phyloP scores from a whole-genome alignment of 345 rosid species.

The Citrus sinensis region DNA sequence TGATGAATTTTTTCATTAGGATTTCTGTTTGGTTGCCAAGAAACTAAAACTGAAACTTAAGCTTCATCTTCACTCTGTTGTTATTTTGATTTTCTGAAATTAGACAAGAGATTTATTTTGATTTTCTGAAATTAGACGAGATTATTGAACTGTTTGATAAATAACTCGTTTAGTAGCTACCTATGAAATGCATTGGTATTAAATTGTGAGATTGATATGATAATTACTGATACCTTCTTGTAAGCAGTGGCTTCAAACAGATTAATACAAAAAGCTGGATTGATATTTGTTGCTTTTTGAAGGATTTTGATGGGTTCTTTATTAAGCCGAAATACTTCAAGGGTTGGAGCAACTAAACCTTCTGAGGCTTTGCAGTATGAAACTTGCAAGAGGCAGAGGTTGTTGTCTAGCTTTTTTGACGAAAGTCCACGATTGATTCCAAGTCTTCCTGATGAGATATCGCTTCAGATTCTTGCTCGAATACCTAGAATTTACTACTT shows the following conservation, averaged over 20 bases:
- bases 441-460: constrained; percentile 81
- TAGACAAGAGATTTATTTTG: not conserved
- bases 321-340: not conserved
- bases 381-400: constrained; percentile 44
- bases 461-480: constrained; percentile 81
- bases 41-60: not conserved
- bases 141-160: not conserved
- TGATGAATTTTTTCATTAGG: not conserved
- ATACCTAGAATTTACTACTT: constrained; percentile 67
- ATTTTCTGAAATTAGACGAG: not conserved
- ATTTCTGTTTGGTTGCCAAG: not conserved
- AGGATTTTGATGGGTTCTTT: constrained; percentile 14
- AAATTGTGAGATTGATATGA: not conserved
- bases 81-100: not conserved
- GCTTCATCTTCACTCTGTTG: not conserved
- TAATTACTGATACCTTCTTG: too few species aligned
- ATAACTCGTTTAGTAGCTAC: not conserved
- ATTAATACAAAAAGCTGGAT: not conserved
- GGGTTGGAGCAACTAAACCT: not conserved
- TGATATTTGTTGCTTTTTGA: not conserved
- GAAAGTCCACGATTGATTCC: constrained; percentile 66
- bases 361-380: constrained; percentile 26
- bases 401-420: constrained; percentile 23
- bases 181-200: not conserved
- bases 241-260: not conserved